Percentiles rank a stretch among this genome's conserved stretches.
These are phyloP conservation scores for Circinella umbellata DNA, from an alignment of 371 early-diverging fungal species.

Conservation along the genomic window DNA sequence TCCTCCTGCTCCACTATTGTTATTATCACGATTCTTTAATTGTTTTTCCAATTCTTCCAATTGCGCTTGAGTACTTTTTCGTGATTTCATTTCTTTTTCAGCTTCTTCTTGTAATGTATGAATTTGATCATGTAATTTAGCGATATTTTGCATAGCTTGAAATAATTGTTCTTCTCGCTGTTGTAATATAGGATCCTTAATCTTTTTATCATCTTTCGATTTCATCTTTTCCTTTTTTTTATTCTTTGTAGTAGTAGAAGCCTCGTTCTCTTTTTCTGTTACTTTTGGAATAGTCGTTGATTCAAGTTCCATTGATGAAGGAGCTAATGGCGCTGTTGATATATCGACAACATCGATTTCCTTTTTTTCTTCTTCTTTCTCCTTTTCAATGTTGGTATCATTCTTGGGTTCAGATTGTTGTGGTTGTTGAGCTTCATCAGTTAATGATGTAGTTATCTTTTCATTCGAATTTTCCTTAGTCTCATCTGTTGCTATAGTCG, in stretches of 20 bases:
- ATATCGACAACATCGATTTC: too few relatives aligned
- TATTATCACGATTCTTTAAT: not conserved
- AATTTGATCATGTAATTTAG: constrained; percentile 62
- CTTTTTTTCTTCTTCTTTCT: not conserved
- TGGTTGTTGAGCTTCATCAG: not conserved
- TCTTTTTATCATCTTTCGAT: not conserved
- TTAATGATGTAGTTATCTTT: not conserved
- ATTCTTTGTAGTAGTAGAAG: too few relatives aligned
- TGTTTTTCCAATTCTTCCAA: constrained; percentile 15
- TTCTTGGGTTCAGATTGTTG: not conserved
- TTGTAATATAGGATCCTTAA: constrained; percentile 41
- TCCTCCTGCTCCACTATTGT: too few relatives aligned
- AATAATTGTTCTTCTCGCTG: constrained; percentile 71
- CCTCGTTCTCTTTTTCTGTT: too few relatives aligned
- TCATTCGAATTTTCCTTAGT: not conserved
- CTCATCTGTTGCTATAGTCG: not conserved
- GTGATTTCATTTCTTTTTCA: constrained; percentile 20
- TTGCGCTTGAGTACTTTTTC: constrained; percentile 15
- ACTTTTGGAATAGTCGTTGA: too few relatives aligned
- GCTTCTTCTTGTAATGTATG: constrained; percentile 50
- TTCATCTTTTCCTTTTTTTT: too few relatives aligned
- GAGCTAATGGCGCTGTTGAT: too few relatives aligned
- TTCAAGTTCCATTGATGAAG: too few relatives aligned
- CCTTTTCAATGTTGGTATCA: not conserved
- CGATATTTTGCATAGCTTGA: constrained; percentile 66